phyloP scores from a whole-genome alignment of 2,329 filamentous ascomycete genomes.

The Colletotrichum simmondsii region DNA sequence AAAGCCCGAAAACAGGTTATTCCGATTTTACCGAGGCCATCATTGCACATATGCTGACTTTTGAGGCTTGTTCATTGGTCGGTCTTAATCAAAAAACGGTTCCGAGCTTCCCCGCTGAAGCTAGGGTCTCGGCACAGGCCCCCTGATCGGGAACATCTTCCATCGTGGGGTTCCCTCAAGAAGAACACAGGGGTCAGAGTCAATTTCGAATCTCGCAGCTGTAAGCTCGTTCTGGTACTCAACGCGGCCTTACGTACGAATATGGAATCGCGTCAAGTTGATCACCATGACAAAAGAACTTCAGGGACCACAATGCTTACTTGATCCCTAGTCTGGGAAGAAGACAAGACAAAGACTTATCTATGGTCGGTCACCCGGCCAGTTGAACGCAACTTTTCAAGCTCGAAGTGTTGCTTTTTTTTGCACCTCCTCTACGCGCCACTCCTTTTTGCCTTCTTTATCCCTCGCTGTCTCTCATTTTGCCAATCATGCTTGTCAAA shows the following conservation, averaged over 20 bases:
- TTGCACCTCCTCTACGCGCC: not conserved
- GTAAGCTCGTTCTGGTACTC: slow-evolving; percentile 6
- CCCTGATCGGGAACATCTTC: slow-evolving; percentile 19
- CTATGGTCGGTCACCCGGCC: not conserved
- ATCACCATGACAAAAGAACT: not conserved
- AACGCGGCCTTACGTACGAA: slow-evolving; percentile 12
- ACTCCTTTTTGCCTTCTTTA: not conserved
- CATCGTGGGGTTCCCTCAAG: not conserved
- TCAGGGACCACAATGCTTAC: not conserved
- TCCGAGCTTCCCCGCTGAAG: not conserved
- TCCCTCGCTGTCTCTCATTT: not conserved
- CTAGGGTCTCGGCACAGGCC: not conserved
- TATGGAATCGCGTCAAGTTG: slow-evolving; percentile 11
- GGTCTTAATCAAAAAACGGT: not conserved
- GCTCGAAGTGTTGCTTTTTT: no score
- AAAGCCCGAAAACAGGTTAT: slow-evolving; percentile 1
- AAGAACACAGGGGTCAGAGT: not conserved
- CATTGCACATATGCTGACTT: slow-evolving; percentile 16
- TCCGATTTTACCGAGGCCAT: slow-evolving; percentile 20
- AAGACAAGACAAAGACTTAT: not conserved
- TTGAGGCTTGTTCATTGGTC: slow-evolving; percentile 1
- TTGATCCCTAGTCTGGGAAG: not conserved
- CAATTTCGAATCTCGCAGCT: slow-evolving; percentile 21
- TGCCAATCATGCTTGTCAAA: slow-evolving; percentile 18
- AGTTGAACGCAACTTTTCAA: no score